Conservation (phyloP, 2,329 filamentous ascomycete genomes). For the Calonectria ilicicola region DNA sequence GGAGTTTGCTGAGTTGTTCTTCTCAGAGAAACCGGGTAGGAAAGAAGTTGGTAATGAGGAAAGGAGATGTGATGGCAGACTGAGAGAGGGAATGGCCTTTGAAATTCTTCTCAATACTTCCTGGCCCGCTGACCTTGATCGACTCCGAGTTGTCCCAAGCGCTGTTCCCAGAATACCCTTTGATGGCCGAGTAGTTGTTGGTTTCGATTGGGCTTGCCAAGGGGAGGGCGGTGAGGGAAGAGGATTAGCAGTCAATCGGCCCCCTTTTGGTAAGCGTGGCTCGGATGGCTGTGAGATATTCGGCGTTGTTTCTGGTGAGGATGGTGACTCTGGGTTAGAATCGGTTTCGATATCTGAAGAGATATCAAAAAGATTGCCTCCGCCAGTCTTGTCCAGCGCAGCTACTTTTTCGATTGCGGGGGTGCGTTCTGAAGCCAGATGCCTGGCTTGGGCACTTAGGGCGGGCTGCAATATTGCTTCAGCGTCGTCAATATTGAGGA, state of each 20-base stretch:
- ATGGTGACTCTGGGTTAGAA: slow-evolving; percentile 37
- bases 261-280: slow-evolving; percentile 14
- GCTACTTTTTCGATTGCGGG: slow-evolving; percentile 69
- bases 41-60: slow-evolving; percentile 58
- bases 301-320: slow-evolving; percentile 32
- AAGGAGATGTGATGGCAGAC: slow-evolving; percentile 45
- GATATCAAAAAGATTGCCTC: slow-evolving; percentile 42
- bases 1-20: slow-evolving; percentile 26
- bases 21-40: slow-evolving; percentile 51
- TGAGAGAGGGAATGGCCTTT: slow-evolving; percentile 67
- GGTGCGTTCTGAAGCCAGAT: slow-evolving; percentile 65
- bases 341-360: slow-evolving; percentile 36
- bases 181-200: slow-evolving; percentile 39
- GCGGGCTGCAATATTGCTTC: slow-evolving; percentile 71
- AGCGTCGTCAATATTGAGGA: slow-evolving; percentile 64
- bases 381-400: slow-evolving; percentile 59
- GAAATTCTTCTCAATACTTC: slow-evolving; percentile 69
- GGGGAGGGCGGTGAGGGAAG: slow-evolving; percentile 48
- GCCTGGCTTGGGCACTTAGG: slow-evolving; percentile 67
- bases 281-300: slow-evolving; percentile 15
- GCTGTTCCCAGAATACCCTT: slow-evolving; percentile 56
- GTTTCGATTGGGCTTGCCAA: slow-evolving; percentile 43
- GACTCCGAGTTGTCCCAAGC: slow-evolving; percentile 59
- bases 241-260: slow-evolving; percentile 17
- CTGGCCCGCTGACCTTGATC: slow-evolving; percentile 67